Evolutionary conservation across 1,139 yeast species (phyloP), one percentile per base, ranked within the genome.

Genomic region (Saccharomyces pastorianus): DNA sequence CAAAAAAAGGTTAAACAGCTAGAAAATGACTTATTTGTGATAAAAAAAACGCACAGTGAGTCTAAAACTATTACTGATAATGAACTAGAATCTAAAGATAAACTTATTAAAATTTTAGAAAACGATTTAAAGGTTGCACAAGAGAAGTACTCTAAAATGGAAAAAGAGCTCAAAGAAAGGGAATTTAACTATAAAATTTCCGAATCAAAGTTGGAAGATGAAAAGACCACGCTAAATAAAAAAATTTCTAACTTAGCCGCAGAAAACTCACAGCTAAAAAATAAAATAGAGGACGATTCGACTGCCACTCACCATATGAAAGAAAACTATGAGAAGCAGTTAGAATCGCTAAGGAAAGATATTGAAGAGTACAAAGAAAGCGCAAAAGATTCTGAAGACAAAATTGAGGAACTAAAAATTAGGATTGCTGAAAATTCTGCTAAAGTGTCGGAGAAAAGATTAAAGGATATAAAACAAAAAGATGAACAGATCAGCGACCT

Each of bases 111-210:
- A 38, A 38, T 6, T 20, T 20, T 38, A 17, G 44, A 38, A 17
- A 38, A 2, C 13, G 44, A 38, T 38, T 20, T 38, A 9, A 9
- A 38, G 11, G 13, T 38, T 38, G 29, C 31, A 25, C 17, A 46
- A 27, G 31, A 46, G 17, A 27, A 46, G 8, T 26, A 23, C 14
- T 50, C 48, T 23, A 72, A 46, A 57, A 64, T 26, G 70, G 73
- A 54, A 73, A 72, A 47, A 61, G 62, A 46, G 67, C 63, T 49
- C 64, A 65, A 52, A 47, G 59, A 48, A 47, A 54, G 47, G 23
- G 59, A 52, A 31, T 42, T 60, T 25, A 53, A 51, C 47, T 55
- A 56, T 55, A 64, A 61, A 53, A 56, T 55, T 54, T 31, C 34
- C 13, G 29, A 29, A 25, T 59, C 55, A 47, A 61, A 52, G 57